Evolutionary conservation across 2,329 filamentous ascomycete species (phyloP).

Genomic region (Dactylonectria macrodidyma): DNA sequence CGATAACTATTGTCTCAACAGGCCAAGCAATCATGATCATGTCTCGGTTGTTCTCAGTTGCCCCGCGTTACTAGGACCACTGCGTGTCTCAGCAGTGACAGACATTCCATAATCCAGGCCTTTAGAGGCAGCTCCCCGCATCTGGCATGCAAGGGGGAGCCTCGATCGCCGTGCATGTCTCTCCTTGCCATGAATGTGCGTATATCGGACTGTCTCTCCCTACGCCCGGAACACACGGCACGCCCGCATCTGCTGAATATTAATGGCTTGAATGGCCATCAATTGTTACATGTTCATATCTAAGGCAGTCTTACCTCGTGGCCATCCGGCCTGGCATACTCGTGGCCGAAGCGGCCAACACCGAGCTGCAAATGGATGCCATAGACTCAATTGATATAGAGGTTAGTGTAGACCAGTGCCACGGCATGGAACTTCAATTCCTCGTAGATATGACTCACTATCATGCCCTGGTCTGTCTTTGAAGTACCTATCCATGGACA

Average conservation of each 20-base stretch:
- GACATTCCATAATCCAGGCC: not conserved
- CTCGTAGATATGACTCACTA: too few species aligned
- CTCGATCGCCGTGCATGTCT: too few species aligned
- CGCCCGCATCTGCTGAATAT: too few species aligned
- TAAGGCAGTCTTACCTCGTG: not conserved
- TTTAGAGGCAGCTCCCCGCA: not conserved
- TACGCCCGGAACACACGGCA: not conserved
- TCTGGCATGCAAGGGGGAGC: not conserved
- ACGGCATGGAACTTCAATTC: too few species aligned
- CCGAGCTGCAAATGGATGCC: not conserved
- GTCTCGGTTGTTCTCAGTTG: not conserved
- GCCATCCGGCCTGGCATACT: not conserved
- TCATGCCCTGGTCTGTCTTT: too few species aligned
- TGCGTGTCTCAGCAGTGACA: not conserved
- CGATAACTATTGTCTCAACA: not conserved
- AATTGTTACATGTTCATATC: too few species aligned
- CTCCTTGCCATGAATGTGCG: too few species aligned
- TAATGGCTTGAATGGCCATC: not conserved
- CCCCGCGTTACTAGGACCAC: not conserved
- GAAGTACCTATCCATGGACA: not conserved
- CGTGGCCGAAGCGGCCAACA: not conserved
- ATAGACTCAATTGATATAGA: not conserved
- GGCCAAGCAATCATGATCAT: not conserved
- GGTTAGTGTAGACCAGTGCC: not conserved
- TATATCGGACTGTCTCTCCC: not conserved